Evolutionary conservation across 2,329 filamentous ascomycete genomes (phyloP).

Genomic region (Diaporthe sp.): DNA sequence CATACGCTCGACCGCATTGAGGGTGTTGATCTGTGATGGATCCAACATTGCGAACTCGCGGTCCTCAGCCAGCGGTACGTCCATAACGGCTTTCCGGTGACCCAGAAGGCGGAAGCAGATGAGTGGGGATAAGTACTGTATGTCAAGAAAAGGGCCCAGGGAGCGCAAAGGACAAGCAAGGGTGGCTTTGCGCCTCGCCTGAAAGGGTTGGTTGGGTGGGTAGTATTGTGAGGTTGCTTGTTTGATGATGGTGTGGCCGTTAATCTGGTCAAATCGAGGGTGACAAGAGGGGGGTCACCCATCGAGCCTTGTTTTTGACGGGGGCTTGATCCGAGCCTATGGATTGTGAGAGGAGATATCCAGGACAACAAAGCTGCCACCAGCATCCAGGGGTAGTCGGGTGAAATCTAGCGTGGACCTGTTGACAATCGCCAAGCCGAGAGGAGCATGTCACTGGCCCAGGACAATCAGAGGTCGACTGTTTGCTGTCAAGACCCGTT

Average conservation of each 20-base stretch:
- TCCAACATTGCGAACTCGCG: slow-evolving; percentile 36
- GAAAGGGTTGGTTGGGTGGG: not conserved
- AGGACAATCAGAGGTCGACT: not conserved
- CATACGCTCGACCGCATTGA: slow-evolving; percentile 62
- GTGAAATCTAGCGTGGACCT: slow-evolving; percentile 10
- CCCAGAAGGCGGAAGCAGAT: not conserved
- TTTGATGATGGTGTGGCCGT: slow-evolving; percentile 20
- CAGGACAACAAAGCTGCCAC: not conserved
- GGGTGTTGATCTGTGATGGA: slow-evolving; percentile 49
- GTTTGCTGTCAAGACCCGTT: slow-evolving; percentile 22
- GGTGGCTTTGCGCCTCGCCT: slow-evolving; percentile 22
- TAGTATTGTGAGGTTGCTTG: not conserved
- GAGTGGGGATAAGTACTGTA: not conserved
- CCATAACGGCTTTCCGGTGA: slow-evolving; percentile 21
- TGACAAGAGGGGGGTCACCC: not conserved
- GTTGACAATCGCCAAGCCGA: slow-evolving; percentile 4
- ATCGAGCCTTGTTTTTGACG: not conserved
- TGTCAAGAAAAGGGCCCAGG: not conserved
- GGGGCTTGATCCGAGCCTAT: not conserved
- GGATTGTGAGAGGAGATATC: not conserved
- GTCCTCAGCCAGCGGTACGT: slow-evolving; percentile 34
- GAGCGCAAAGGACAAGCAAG: not conserved
- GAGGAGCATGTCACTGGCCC: not conserved
- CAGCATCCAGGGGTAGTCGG: slow-evolving; percentile 18
- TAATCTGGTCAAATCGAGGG: not conserved